Evolutionary conservation across 2,329 filamentous ascomycete species (phyloP).

Genomic region (Cadophora gregata): DNA sequence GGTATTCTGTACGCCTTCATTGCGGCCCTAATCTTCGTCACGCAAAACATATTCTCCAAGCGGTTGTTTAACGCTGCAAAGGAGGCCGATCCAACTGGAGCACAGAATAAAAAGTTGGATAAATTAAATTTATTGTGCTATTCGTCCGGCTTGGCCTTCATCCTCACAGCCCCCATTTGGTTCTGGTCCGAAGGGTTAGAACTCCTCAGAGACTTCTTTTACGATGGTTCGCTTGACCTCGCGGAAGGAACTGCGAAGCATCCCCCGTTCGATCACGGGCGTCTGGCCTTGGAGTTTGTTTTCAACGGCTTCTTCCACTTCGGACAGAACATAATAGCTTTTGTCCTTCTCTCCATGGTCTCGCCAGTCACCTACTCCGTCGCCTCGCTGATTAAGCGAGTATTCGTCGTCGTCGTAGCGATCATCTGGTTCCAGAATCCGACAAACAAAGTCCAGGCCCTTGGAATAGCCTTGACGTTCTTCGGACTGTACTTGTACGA

Average conservation of each 20-base stretch:
- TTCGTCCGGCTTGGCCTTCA: slow-evolving; percentile 90
- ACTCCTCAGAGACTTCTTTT: slow-evolving; percentile 77
- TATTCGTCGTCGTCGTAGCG: slow-evolving; percentile 94
- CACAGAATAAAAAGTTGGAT: slow-evolving; percentile 80
- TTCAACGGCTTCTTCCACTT: slow-evolving; percentile 99
- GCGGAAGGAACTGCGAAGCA: slow-evolving; percentile 45
- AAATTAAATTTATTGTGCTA: slow-evolving; percentile 97
- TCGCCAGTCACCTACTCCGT: slow-evolving; percentile 98
- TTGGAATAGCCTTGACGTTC: slow-evolving; percentile 89
- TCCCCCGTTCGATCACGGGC: slow-evolving; percentile 75
- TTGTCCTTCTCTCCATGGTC: slow-evolving; percentile 88
- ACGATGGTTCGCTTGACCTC: slow-evolving; percentile 77
- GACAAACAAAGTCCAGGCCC: slow-evolving; percentile 81
- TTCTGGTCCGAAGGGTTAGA: slow-evolving; percentile 85
- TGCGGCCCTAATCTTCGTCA: slow-evolving; percentile 94
- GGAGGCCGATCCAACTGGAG: slow-evolving; percentile 77
- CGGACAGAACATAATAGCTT: slow-evolving; percentile 93
- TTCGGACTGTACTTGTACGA: slow-evolving; percentile 95
- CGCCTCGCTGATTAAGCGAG: slow-evolving; percentile 92
- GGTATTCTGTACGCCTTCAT: slow-evolving; percentile 89
- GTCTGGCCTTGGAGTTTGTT: slow-evolving; percentile 81
- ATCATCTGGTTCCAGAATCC: slow-evolving; percentile 96
- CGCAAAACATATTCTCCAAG: slow-evolving; percentile 98
- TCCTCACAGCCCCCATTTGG: slow-evolving; percentile 91
- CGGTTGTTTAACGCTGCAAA: slow-evolving; percentile 95